A percentile compares a stretch with the other conserved stretches of the same genome.
phyloP scores from a whole-genome alignment of 148 eudicot genomes.

The Fagopyrum homotropicum region DNA sequence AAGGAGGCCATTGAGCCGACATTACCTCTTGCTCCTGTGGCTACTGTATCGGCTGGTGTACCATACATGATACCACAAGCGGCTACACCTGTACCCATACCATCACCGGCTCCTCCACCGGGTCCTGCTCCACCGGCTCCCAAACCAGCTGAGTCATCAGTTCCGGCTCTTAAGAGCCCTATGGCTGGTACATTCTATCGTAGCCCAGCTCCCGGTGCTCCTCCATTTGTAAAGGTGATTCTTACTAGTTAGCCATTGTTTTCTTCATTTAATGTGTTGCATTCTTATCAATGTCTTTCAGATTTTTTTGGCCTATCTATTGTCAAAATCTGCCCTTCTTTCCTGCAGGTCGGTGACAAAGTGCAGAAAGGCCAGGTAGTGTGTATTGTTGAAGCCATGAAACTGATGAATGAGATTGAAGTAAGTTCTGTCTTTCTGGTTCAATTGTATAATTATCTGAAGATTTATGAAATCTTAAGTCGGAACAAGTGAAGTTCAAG shows the following conservation, averaged over 20 bases:
- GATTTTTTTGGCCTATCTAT: too few relatives aligned
- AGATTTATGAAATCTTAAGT: too few relatives aligned
- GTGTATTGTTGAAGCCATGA: conserved; percentile 84
- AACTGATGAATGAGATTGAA: conserved; percentile 84
- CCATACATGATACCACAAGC: neutral
- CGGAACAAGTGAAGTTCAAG: too few relatives aligned
- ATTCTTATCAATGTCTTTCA: too few relatives aligned
- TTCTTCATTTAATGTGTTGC: too few relatives aligned
- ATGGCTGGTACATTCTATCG: conserved; percentile 85
- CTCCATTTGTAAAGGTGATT: conserved; percentile 66
- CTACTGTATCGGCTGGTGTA: conserved; percentile 17
- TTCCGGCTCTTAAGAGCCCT: conserved; percentile 60
- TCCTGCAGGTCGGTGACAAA: conserved; percentile 59
- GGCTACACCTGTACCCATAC: conserved; percentile 20
- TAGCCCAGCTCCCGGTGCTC: conserved; percentile 72
- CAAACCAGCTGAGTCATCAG: conserved; percentile 38
- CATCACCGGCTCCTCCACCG: conserved; percentile 28
- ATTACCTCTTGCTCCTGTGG: conserved; percentile 34
- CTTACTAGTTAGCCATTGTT: neutral
- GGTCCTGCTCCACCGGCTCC: conserved; percentile 35
- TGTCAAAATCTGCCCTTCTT: neutral
- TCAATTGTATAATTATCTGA: neutral
- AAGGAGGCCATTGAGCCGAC: conserved; percentile 54
- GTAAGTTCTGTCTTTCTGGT: conserved; percentile 22
- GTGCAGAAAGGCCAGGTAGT: conserved; percentile 72